Conservation (phyloP, 2,329 filamentous ascomycete genomes). For the Emergomyces africanus region DNA sequence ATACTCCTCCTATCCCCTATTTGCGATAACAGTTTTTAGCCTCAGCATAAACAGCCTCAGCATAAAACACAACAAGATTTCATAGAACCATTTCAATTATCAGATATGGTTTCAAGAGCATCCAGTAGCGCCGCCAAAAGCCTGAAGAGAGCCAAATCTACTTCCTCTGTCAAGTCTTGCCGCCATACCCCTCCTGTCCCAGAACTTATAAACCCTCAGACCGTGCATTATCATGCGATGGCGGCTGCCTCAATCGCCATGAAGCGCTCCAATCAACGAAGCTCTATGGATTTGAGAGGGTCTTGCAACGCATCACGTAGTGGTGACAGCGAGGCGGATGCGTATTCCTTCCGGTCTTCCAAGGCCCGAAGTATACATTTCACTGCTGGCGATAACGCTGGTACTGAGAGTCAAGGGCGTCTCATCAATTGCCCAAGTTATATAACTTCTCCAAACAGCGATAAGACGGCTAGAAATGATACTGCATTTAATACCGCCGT, state of each 20-base stretch:
- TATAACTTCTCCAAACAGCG: background rate
- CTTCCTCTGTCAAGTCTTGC: conserved; percentile 23
- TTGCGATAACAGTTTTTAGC: background rate
- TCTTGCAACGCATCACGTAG: background rate
- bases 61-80: background rate
- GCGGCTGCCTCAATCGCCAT: conserved; percentile 33
- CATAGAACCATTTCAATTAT: background rate
- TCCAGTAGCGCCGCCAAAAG: conserved; percentile 19
- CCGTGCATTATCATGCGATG: conserved; percentile 23
- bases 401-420: background rate
- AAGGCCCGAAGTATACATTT: conserved; percentile 6
- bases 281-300: background rate
- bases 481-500: conserved; percentile 6
- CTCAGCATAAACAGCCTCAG: background rate
- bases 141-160: conserved; percentile 27
- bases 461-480: conserved; percentile 2
- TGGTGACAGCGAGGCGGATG: background rate
- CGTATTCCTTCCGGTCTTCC: background rate
- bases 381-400: background rate
- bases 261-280: conserved; percentile 22
- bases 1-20: background rate
- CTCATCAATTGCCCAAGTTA: background rate
- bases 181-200: conserved; percentile 13
- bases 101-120: conserved; percentile 17
- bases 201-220: conserved; percentile 19